These are phyloP conservation scores for Dipteronia sinensis DNA, from an alignment of 345 rosid genomes.

Conservation along the genomic window DNA sequence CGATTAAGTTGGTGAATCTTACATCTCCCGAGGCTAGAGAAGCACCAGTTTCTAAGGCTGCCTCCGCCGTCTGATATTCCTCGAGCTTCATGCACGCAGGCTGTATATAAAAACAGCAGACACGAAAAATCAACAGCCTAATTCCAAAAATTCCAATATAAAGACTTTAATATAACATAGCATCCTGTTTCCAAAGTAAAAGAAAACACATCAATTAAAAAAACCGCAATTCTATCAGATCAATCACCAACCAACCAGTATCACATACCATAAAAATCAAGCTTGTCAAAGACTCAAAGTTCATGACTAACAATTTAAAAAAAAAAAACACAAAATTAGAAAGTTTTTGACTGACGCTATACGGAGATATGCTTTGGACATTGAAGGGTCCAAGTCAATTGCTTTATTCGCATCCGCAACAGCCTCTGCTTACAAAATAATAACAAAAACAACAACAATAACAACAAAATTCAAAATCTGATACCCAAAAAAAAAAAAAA, in stretches of 20 bases:
- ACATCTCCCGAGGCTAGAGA: constrained; percentile 53
- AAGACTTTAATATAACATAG: neutral
- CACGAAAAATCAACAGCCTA: neutral
- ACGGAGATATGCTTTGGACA: constrained; percentile 79
- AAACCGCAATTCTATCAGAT: neutral
- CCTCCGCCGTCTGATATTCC: constrained; percentile 87
- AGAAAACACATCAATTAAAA: neutral
- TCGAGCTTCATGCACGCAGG: constrained; percentile 87
- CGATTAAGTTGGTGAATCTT: constrained; percentile 68
- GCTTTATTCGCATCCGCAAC: no score
- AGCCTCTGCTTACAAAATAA: no score
- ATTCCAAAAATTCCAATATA: neutral
- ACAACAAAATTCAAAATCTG: no score
- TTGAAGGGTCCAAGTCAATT: no score
- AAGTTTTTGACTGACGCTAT: constrained; percentile 61
- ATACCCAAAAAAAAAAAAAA: constrained; percentile 1
- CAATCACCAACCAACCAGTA: neutral
- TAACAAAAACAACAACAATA: no score
- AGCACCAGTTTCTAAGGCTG: constrained; percentile 71
- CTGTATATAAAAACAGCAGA: constrained; percentile 37
- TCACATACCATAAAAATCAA: neutral
- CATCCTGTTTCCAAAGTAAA: neutral
- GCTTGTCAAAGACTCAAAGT: no score
- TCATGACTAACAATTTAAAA: neutral
- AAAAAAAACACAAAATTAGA: neutral